A percentile compares a stretch with the other conserved stretches of the same genome.
These are phyloP conservation scores for sweet orange (Citrus sinensis) DNA, from an alignment of 345 rosid genomes.

Conservation along the genomic window DNA sequence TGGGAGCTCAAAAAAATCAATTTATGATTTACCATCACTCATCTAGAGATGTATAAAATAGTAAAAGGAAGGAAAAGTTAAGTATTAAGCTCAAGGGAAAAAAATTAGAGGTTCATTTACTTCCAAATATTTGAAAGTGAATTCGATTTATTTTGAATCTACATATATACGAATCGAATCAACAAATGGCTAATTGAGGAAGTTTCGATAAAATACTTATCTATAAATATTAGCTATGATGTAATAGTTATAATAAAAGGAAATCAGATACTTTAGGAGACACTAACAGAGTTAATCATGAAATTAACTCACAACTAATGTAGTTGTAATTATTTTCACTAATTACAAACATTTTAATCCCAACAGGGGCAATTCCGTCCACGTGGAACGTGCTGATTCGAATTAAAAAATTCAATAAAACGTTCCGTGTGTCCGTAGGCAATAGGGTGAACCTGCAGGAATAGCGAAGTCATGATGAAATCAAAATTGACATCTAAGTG, in stretches of 20 bases:
- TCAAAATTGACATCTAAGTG: conserved; percentile 17
- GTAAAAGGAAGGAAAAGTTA: not conserved
- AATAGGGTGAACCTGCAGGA: conserved; percentile 1
- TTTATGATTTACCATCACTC: not conserved
- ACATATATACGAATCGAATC: fast-evolving
- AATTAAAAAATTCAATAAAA: not conserved
- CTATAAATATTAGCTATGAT: no score
- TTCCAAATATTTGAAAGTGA: no score
- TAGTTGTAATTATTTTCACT: not conserved
- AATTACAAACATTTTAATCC: not conserved
- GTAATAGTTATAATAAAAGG: no score
- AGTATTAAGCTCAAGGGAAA: no score
- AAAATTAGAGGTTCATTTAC: no score
- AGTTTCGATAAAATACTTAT: no score
- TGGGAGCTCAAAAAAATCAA: not conserved
- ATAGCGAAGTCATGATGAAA: conserved; percentile 5
- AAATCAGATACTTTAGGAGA: no score
- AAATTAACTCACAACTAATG: not conserved
- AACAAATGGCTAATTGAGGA: no score
- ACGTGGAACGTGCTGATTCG: not conserved
- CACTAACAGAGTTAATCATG: not conserved
- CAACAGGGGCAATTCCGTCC: not conserved
- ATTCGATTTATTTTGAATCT: no score
- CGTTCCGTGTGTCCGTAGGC: conserved; percentile 17
- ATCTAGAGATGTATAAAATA: not conserved